A percentile compares a stretch with the other conserved stretches of the same genome.
Conservation (phyloP, 2,329 filamentous ascomycete species). For the Sarocladium strictum region DNA sequence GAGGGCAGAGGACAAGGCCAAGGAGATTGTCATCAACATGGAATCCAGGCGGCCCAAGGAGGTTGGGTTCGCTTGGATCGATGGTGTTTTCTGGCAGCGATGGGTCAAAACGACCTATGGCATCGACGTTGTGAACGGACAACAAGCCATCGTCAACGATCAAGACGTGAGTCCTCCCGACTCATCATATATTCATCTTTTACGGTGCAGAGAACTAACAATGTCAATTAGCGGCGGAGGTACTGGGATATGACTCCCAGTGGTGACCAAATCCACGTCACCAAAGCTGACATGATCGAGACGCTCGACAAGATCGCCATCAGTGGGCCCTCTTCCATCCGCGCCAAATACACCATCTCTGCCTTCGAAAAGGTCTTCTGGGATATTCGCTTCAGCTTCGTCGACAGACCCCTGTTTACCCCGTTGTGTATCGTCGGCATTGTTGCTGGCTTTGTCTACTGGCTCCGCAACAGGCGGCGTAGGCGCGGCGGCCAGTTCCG, state of each 20-base stretch:
- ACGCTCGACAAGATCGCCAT: constrained; percentile 66
- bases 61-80: constrained; percentile 94
- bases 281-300: constrained; percentile 84
- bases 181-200: too few species aligned
- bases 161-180: constrained; percentile 74
- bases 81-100: constrained; percentile 93
- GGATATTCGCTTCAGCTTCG: constrained; percentile 52
- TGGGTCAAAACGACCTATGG: constrained; percentile 96
- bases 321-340: constrained; percentile 62
- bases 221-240: constrained; percentile 81
- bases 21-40: constrained; percentile 88
- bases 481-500: constrained; percentile 54
- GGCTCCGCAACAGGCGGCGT: constrained; percentile 44
- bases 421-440: constrained; percentile 53
- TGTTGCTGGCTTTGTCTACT: constrained; percentile 43
- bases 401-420: constrained; percentile 54
- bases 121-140: constrained; percentile 79
- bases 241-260: constrained; percentile 94
- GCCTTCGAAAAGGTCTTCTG: constrained; percentile 67
- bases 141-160: constrained; percentile 93
- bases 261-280: constrained; percentile 83
- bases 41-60: constrained; percentile 81
- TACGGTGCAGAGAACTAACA: too few species aligned
- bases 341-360: constrained; percentile 71
- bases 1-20: constrained; percentile 77